A percentile compares a stretch with the other conserved stretches of the same genome.
Evolutionary conservation across 257 asterid species (phyloP).

Genomic region (Marsdenia floribunda): DNA sequence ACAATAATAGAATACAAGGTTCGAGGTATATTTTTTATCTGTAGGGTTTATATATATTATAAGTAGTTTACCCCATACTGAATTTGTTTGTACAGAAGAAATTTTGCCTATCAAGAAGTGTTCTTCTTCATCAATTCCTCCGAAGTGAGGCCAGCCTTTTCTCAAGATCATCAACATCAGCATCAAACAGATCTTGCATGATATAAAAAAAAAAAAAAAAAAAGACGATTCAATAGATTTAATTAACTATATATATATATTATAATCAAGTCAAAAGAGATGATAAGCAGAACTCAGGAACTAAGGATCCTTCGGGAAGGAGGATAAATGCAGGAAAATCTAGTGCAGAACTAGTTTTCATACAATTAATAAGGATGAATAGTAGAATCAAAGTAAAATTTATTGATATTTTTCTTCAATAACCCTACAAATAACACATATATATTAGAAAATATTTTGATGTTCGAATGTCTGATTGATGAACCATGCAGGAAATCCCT

Average conservation of each 20-base stretch:
- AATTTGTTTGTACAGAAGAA: background rate
- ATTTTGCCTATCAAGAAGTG: background rate
- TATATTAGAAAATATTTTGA: background rate
- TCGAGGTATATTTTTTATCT: background rate
- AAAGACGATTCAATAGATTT: background rate
- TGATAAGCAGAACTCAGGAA: too few species aligned
- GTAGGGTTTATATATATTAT: background rate
- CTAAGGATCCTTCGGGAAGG: background rate
- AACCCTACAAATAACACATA: background rate
- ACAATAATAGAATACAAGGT: background rate
- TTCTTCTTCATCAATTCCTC: conserved; percentile 38
- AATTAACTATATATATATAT: background rate
- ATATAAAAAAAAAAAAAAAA: background rate
- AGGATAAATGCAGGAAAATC: too few species aligned
- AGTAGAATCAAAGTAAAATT: too few species aligned
- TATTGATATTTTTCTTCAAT: too few species aligned
- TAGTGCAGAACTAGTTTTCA: too few species aligned
- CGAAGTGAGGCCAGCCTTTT: conserved; percentile 86
- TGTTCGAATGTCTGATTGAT: background rate
- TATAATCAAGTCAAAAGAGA: background rate
- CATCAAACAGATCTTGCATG: background rate
- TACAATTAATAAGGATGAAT: too few species aligned
- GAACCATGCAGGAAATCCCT: too few species aligned
- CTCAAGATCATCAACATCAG: conserved; percentile 86
- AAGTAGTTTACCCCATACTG: background rate